phyloP scores from a whole-genome alignment of 2,329 filamentous ascomycete genomes.

The Hysterium pulicare region DNA sequence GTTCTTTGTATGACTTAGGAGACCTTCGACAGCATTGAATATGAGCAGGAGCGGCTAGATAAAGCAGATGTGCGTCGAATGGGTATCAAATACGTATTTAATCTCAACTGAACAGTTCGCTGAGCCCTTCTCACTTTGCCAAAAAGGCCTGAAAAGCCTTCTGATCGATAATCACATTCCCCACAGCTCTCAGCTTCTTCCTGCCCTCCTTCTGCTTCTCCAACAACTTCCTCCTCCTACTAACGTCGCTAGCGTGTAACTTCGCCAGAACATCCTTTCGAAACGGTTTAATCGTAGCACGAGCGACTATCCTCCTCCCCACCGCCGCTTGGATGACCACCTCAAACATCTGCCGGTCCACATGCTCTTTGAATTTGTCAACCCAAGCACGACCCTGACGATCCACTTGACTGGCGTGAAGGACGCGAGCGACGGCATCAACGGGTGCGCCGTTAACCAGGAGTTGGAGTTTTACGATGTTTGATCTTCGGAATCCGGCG shows the following conservation, averaged over 20 bases:
- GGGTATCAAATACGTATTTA: no score
- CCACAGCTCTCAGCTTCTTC: conserved; percentile 76
- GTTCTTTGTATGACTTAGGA: no score
- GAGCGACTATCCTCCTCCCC: conserved; percentile 76
- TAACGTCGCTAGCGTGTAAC: conserved; percentile 85
- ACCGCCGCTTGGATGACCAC: conserved; percentile 90
- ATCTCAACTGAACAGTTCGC: no score
- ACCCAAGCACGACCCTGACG: conserved; percentile 85
- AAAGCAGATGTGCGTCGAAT: no score
- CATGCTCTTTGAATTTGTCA: conserved; percentile 92
- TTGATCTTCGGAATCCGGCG: conserved; percentile 76
- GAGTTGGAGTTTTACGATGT: conserved; percentile 84
- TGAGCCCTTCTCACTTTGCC: conserved; percentile 62
- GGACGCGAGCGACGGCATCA: conserved; percentile 87
- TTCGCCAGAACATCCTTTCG: conserved; percentile 93
- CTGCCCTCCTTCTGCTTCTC: conserved; percentile 97
- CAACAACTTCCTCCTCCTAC: conserved; percentile 76
- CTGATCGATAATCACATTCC: conserved; percentile 95
- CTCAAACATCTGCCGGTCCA: conserved; percentile 96
- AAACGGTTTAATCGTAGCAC: conserved; percentile 95
- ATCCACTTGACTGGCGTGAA: conserved; percentile 78
- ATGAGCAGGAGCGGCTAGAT: no score
- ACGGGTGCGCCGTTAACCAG: conserved; percentile 92
- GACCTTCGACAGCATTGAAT: no score
- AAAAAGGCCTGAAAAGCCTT: conserved; percentile 93